Percentiles rank a stretch among this genome's conserved stretches.
Conservation (phyloP, 225 moss, liverwort and hornwort species). For the Climacium dendroides region DNA sequence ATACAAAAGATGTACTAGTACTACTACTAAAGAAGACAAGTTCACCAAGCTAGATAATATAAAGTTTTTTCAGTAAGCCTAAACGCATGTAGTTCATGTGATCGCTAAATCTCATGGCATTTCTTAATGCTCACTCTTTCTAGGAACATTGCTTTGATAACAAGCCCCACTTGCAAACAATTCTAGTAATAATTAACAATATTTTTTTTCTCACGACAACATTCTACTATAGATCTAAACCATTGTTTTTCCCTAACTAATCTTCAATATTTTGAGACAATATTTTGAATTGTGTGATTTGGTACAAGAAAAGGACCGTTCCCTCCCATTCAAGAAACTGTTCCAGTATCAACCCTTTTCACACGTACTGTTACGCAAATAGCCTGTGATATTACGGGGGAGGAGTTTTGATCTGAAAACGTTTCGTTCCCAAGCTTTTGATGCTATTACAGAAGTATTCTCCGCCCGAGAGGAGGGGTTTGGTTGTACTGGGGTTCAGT, state of each 20-base stretch:
- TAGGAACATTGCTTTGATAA: fast-evolving
- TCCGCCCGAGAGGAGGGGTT: not conserved
- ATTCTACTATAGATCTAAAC: no score
- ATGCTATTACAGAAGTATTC: not conserved
- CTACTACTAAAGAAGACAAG: not conserved
- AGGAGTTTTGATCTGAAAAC: not conserved
- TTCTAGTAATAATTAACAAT: fast-evolving
- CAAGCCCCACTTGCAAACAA: fast-evolving
- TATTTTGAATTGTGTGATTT: not conserved
- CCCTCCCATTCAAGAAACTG: not conserved
- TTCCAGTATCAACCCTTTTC: not conserved
- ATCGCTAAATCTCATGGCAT: not conserved
- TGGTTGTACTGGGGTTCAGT: not conserved
- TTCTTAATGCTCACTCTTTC: not conserved
- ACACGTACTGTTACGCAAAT: not conserved
- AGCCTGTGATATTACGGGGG: not conserved
- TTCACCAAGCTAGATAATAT: not conserved
- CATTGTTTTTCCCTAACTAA: not conserved
- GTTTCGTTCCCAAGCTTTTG: not conserved
- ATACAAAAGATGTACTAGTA: not conserved
- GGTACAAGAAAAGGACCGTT: not conserved
- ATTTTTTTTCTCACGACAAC: no score
- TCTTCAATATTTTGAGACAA: not conserved
- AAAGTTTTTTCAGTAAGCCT: not conserved
- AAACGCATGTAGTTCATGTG: not conserved